Evolutionary conservation across 2,329 filamentous ascomycete species (phyloP).

Genomic region (Hypoxylon sp.): DNA sequence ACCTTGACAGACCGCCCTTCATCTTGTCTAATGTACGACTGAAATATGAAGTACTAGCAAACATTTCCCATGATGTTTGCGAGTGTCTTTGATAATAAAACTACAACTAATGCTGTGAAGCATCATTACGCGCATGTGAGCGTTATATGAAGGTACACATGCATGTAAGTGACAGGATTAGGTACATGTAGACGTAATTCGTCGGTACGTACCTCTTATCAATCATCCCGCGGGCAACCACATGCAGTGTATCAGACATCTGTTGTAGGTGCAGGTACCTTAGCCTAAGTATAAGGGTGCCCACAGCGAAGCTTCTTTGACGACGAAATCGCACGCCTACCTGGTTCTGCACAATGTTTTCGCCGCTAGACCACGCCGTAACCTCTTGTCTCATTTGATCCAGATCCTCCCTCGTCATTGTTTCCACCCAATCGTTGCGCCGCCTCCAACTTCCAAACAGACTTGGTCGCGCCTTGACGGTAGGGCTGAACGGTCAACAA

Average conservation of each 20-base stretch:
- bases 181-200: neutral
- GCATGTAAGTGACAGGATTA: neutral
- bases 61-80: slow-evolving; percentile 22
- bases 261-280: slow-evolving; percentile 17
- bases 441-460: slow-evolving; percentile 2
- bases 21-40: slow-evolving; percentile 17
- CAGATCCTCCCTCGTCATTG: neutral
- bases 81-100: slow-evolving; percentile 2
- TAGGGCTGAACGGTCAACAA: slow-evolving; percentile 1
- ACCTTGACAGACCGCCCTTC: slow-evolving; percentile 28
- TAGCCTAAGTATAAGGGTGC: slow-evolving; percentile 32
- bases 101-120: slow-evolving; percentile 9
- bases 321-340: slow-evolving; percentile 10
- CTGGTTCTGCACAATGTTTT: slow-evolving; percentile 5
- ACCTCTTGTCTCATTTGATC: slow-evolving; percentile 1
- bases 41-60: slow-evolving; percentile 17
- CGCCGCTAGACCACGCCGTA: neutral
- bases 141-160: neutral
- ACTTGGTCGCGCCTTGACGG: slow-evolving; percentile 1
- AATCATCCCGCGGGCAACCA: slow-evolving; percentile 1
- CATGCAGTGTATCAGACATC: too few species aligned
- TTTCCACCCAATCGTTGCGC: neutral
- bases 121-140: slow-evolving; percentile 18
- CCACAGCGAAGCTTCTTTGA: slow-evolving; percentile 14
- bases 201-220: slow-evolving; percentile 15